Conservation (phyloP, 2,329 filamentous ascomycete species). For the Pseudogymnoascus sp. region DNA sequence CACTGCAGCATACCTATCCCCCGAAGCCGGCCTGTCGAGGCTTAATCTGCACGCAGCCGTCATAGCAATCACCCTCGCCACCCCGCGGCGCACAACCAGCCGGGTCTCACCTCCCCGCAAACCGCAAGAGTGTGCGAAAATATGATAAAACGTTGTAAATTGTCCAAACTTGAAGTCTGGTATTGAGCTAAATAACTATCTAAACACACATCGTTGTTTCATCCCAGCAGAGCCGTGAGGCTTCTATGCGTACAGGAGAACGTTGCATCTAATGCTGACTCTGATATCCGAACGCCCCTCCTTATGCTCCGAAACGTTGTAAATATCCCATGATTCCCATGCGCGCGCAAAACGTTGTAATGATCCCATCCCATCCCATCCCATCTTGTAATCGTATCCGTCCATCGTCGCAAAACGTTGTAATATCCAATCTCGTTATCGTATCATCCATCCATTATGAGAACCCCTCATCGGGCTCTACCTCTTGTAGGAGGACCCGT, state of each 20-base stretch:
- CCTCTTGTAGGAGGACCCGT: background rate
- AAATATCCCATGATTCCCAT: background rate
- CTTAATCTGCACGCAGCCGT: too few species aligned
- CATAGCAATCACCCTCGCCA: too few species aligned
- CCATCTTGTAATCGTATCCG: background rate
- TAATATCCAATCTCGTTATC: background rate
- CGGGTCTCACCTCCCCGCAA: too few species aligned
- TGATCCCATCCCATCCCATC: background rate
- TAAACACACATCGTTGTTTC: background rate
- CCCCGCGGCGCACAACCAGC: too few species aligned
- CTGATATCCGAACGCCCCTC: background rate
- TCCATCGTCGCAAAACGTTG: background rate
- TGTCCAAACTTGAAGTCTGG: background rate
- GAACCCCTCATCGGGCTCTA: background rate
- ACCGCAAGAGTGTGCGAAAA: background rate
- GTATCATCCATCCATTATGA: background rate
- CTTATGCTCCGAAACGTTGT: background rate
- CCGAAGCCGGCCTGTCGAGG: too few species aligned
- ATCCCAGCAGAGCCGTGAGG: conserved; percentile 3
- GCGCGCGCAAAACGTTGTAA: background rate
- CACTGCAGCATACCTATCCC: too few species aligned
- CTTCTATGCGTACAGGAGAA: background rate
- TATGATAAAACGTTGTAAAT: background rate
- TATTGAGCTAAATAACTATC: background rate
- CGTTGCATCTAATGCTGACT: conserved; percentile 1